Conservation (phyloP, 257 asterid species). For the Osmanthus fragrans region DNA sequence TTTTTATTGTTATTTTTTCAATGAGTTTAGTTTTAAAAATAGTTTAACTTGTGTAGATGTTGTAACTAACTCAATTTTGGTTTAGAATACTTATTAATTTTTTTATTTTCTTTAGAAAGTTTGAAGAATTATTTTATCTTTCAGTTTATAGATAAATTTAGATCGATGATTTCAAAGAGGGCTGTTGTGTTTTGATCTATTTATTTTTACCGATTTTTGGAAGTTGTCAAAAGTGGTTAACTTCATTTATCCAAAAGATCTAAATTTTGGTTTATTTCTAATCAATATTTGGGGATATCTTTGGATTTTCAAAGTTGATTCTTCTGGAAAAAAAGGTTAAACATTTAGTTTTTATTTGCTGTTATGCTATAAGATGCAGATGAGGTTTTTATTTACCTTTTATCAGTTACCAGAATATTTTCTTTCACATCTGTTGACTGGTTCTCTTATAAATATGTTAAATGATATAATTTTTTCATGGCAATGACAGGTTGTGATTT, state of each 20-base stretch:
- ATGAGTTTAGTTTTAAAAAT: conserved; percentile 20
- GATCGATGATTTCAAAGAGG: background rate
- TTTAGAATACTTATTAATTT: background rate
- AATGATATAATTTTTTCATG: background rate
- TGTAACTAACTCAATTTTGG: background rate
- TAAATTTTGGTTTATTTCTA: background rate
- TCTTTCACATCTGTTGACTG: background rate
- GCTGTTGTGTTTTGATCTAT: background rate
- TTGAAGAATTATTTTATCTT: background rate
- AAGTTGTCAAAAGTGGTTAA: background rate
- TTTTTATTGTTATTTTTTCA: background rate
- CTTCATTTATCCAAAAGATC: background rate
- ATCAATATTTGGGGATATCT: background rate
- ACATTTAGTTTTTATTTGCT: background rate
- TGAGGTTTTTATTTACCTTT: conserved; percentile 2
- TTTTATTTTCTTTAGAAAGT: background rate
- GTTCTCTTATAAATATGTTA: conserved; percentile 8
- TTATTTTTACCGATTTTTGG: background rate
- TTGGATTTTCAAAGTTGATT: background rate
- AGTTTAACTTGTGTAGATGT: conserved; percentile 3
- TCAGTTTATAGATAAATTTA: conserved; percentile 1
- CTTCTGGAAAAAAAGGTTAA: background rate
- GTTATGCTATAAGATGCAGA: conserved; percentile 7
- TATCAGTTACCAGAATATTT: background rate
- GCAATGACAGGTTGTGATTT: conserved; percentile 38